A percentile compares a stretch with the other conserved stretches of the same genome.
Conservation (phyloP, 805 yeast species). For the Dipodascopsis uninucleata region DNA sequence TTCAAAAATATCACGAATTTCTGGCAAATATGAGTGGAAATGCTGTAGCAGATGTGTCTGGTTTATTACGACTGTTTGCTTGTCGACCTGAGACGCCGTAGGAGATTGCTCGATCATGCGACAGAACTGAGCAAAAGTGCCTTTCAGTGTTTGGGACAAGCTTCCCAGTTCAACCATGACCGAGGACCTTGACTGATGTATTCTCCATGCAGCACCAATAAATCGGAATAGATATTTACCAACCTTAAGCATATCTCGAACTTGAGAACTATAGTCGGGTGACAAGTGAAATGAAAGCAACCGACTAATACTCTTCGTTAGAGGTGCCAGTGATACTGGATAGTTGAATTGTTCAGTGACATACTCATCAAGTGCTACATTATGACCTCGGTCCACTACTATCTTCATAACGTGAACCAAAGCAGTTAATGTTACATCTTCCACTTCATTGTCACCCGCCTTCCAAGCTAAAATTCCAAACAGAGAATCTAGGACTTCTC, state of each 20-base stretch:
- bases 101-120: conserved; percentile 9
- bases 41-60: conserved; percentile 16
- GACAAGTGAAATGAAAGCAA: conserved; percentile 9
- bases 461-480: conserved; percentile 41
- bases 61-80: conserved; percentile 8
- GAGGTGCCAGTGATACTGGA: conserved; percentile 20
- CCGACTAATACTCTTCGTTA: conserved; percentile 14
- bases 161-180: conserved; percentile 13
- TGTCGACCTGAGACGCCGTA: neutral
- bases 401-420: conserved; percentile 31
- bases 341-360: conserved; percentile 30
- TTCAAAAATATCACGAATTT: conserved; percentile 34
- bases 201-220: conserved; percentile 17
- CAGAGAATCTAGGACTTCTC: conserved; percentile 33
- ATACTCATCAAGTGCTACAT: conserved; percentile 29
- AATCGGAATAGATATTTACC: conserved; percentile 18
- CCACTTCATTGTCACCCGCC: conserved; percentile 36
- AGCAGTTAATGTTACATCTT: conserved; percentile 29
- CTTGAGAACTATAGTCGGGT: conserved; percentile 9
- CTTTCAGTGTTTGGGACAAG: conserved; percentile 2
- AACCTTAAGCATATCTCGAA: conserved; percentile 19
- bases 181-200: conserved; percentile 17
- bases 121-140: conserved; percentile 9
- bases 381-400: conserved; percentile 22
- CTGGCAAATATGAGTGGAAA: conserved; percentile 15